Base-by-base conservation (phyloP, 148 eudicot genomes). In the Nepenthes gracilis region DNA sequence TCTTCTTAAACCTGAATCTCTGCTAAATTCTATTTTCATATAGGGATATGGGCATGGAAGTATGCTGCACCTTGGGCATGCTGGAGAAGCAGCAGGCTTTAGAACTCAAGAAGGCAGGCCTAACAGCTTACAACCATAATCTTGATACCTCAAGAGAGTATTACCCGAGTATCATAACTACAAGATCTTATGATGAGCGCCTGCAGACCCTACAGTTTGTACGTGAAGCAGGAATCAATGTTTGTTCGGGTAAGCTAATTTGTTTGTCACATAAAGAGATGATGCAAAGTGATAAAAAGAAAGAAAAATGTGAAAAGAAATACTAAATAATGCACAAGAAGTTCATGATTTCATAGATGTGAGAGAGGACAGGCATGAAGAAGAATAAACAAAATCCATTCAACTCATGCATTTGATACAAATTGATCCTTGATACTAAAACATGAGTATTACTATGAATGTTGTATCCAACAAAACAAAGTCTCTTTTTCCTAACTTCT, bases 41-140 rank as follows among this genome's bases (percentile, higher is more conserved):
- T 69, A 93, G 99, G 87, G 92, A 65, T 48, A 89, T 93, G 99
- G 99, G 95, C 48, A 86, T 93, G 99, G 99, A 93, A 73, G 99
- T 93, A 58, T 93, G 99, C 75, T 93, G 99, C 77, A 93, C 99
- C 37, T 77, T 94, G 75, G 99, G 99, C 57, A 94, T 94, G 99
- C 67, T 94, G 63, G 99, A 94, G 79, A 89, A 94, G 75, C 95
- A 94, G 77, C 99, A 94, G 73, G 99, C 99, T 47, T 61, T 76
- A 68, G 90, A 83, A 45, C 84, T 94, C 57, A 94, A 94, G 79
- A 75, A 83, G 65, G 99, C 99, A 33, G 97, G 99, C 56, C 95
- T 94, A 54, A 94, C 97, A 14, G 97, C 99, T 58, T 94, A 94
- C 59, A 94, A 94, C 68, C 99, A 94, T 67, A 94, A 94, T 69